Evolutionary conservation across 1,284 basidiomycete species (phyloP).

Genomic region (Malassezia sp.): DNA sequence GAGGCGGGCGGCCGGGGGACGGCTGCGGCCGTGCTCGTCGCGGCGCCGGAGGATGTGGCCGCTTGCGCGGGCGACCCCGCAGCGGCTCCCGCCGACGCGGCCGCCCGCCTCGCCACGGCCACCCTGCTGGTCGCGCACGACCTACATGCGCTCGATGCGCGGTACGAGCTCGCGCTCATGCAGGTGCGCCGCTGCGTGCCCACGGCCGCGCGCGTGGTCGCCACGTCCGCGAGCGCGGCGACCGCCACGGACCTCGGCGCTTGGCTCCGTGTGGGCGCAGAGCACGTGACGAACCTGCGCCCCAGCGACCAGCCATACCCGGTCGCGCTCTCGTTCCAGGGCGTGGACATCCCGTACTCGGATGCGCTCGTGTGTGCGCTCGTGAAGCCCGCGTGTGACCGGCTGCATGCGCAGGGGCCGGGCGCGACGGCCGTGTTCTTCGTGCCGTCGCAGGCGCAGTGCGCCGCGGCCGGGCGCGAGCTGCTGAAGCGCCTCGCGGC

Average conservation of each 20-base stretch:
- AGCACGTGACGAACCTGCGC: conserved; percentile 64
- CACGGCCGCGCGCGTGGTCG: conserved; percentile 57
- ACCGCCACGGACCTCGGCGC: conserved; percentile 68
- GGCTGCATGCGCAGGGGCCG: conserved; percentile 51
- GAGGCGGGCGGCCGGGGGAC: background rate
- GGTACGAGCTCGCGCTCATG: conserved; percentile 72
- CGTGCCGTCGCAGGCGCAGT: conserved; percentile 74
- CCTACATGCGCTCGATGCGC: conserved; percentile 68
- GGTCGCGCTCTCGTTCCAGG: conserved; percentile 59
- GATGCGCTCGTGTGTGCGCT: conserved; percentile 78
- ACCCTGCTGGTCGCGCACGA: conserved; percentile 67
- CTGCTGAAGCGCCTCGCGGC: conserved; percentile 77
- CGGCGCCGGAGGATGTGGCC: conserved; percentile 43
- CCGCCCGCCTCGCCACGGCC: conserved; percentile 12
- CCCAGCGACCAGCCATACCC: conserved; percentile 74
- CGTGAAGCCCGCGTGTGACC: conserved; percentile 71
- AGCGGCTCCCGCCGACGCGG: conserved; percentile 35
- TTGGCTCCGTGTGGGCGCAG: conserved; percentile 67
- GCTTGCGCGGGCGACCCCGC: too few species aligned
- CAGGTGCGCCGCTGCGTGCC: conserved; percentile 26
- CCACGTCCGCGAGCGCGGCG: conserved; percentile 64
- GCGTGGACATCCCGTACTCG: conserved; percentile 78
- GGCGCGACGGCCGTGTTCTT: conserved; percentile 63
- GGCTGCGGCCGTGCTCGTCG: background rate
- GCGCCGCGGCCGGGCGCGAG: conserved; percentile 64